phyloP scores from a whole-genome alignment of 2,329 filamentous ascomycete species.

The Sporothrix euskadiensis region DNA sequence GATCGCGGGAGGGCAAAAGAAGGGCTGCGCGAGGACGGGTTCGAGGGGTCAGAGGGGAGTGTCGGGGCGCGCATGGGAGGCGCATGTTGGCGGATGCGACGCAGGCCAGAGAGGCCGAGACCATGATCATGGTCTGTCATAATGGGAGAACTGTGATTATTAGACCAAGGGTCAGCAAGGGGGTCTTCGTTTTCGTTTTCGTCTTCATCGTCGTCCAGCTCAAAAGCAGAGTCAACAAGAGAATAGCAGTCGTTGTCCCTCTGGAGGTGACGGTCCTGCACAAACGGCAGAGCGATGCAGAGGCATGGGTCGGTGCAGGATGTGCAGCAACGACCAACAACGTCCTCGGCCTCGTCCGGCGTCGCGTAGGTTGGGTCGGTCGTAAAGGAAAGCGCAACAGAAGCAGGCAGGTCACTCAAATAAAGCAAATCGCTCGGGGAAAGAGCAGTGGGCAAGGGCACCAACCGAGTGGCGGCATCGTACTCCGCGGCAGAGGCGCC shows the following conservation, averaged over 20 bases:
- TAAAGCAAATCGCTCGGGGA: background rate
- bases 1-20: constrained; percentile 64
- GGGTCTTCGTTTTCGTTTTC: background rate
- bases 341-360: background rate
- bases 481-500: constrained; percentile 61
- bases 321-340: background rate
- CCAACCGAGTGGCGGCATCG: constrained; percentile 74
- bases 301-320: background rate
- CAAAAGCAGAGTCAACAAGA: background rate
- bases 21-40: constrained; percentile 62
- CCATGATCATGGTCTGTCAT: constrained; percentile 86
- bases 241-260: background rate
- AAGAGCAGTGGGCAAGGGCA: constrained; percentile 31
- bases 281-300: background rate
- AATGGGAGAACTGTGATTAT: constrained; percentile 67
- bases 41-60: constrained; percentile 63
- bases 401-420: no score
- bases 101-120: constrained; percentile 79
- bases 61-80: constrained; percentile 66
- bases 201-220: background rate
- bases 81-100: constrained; percentile 83
- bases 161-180: constrained; percentile 10
- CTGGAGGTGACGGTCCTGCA: background rate
- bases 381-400: background rate
- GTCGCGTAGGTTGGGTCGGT: background rate